A percentile compares a stretch with the other conserved stretches of the same genome.
Conservation (phyloP, 2,329 filamentous ascomycete genomes). For the Pseudohalonectria lignicola region DNA sequence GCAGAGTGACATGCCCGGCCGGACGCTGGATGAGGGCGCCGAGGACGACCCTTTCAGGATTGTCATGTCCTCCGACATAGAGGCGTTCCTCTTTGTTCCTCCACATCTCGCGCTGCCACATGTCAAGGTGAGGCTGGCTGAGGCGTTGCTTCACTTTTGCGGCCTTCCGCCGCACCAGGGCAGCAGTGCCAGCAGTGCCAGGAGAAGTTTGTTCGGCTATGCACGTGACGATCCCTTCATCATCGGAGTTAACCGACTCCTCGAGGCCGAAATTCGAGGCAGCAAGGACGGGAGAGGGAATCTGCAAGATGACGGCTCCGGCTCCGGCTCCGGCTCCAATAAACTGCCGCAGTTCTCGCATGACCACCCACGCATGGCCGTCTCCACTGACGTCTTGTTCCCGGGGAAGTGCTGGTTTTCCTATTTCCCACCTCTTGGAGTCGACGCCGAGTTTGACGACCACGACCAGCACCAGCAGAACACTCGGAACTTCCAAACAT, state of each 20-base stretch:
- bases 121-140: conserved; percentile 40
- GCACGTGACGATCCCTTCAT: conserved; percentile 43
- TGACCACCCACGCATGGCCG: conserved; percentile 14
- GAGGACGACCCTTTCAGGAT: conserved; percentile 78
- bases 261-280: background rate
- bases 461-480: no score
- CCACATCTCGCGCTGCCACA: conserved; percentile 22
- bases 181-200: no score
- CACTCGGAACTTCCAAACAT: no score
- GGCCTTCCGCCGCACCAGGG: conserved; percentile 43
- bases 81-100: conserved; percentile 46
- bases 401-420: conserved; percentile 29
- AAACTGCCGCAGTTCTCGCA: conserved; percentile 17
- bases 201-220: no score
- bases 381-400: conserved; percentile 35
- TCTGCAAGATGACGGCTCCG: background rate
- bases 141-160: conserved; percentile 62
- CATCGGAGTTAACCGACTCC: conserved; percentile 4
- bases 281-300: no score
- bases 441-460: no score
- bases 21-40: conserved; percentile 61
- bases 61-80: conserved; percentile 68
- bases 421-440: conserved; percentile 24
- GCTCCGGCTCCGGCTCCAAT: background rate
- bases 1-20: conserved; percentile 51